Percentiles rank a stretch among this genome's conserved stretches.
Conservation (phyloP, 306 rosid genomes). For the Argentina anserina region DNA sequence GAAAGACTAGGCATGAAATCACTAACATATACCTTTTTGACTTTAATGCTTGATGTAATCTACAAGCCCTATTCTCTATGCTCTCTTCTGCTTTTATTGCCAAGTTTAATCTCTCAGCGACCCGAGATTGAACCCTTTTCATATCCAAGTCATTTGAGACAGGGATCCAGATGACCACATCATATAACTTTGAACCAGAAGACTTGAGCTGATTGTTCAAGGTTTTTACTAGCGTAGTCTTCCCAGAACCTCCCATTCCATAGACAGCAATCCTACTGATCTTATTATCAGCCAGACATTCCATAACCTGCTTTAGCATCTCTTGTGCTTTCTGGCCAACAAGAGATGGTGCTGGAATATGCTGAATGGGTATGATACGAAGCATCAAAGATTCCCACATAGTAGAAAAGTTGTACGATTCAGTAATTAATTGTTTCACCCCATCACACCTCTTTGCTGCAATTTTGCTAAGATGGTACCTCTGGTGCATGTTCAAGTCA, state of each 20-base stretch:
- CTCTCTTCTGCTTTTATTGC: slow-evolving; percentile 17
- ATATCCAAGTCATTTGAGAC: slow-evolving; percentile 10
- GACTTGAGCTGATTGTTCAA: slow-evolving; percentile 17
- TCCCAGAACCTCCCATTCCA: slow-evolving; percentile 25
- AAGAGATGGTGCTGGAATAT: slow-evolving; percentile 18
- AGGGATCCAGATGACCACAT: slow-evolving; percentile 23
- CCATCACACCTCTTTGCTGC: slow-evolving; percentile 2
- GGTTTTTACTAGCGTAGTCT: slow-evolving; percentile 21
- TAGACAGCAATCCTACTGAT: slow-evolving; percentile 8
- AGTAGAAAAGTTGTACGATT: background rate
- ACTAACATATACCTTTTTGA: background rate
- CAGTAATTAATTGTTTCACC: slow-evolving; percentile 4
- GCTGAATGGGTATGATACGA: slow-evolving; percentile 9
- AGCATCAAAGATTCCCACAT: background rate
- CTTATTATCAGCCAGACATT: background rate
- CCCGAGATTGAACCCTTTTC: slow-evolving; percentile 10
- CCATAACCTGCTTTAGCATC: slow-evolving; percentile 7
- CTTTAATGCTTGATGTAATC: background rate
- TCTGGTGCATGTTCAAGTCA: slow-evolving; percentile 5
- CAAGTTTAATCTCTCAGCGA: slow-evolving; percentile 23
- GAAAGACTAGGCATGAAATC: background rate
- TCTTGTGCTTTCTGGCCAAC: slow-evolving; percentile 12
- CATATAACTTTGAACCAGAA: background rate
- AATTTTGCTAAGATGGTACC: slow-evolving; percentile 6
- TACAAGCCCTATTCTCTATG: slow-evolving; percentile 8